Conservation (phyloP, 805 yeast genomes). For the Gaillardinia entomophila region DNA sequence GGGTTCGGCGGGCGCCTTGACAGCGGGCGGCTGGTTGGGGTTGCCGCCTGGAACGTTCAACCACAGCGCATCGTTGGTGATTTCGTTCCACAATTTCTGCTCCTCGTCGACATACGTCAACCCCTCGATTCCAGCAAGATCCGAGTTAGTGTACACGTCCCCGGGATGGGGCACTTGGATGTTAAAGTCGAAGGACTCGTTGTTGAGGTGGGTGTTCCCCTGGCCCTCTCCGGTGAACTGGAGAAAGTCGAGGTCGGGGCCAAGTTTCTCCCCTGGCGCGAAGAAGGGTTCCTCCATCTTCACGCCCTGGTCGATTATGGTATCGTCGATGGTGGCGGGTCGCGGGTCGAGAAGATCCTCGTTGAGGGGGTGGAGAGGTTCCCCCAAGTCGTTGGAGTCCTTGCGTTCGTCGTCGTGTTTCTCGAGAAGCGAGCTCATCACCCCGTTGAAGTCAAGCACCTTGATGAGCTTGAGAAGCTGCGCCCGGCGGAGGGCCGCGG, state of each 20-base stretch:
- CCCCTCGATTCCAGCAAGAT: conserved; percentile 39
- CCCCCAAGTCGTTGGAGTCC: conserved; percentile 2
- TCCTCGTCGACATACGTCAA: conserved; percentile 37
- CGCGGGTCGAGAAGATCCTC: neutral
- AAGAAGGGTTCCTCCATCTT: neutral
- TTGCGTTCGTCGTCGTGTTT: conserved; percentile 50
- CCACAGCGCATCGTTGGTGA: conserved; percentile 76
- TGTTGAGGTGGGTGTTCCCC: conserved; percentile 8
- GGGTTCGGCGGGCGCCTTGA: conserved; percentile 2
- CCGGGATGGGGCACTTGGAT: conserved; percentile 11
- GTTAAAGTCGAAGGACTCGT: conserved; percentile 13
- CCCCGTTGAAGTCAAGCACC: conserved; percentile 63
- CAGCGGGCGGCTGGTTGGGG: conserved; percentile 13
- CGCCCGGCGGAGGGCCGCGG: conserved; percentile 70
- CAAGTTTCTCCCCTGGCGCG: conserved; percentile 9
- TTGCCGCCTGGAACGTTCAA: conserved; percentile 29
- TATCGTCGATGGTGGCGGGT: neutral
- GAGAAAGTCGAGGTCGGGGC: conserved; percentile 17
- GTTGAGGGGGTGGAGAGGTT: neutral
- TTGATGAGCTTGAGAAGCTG: conserved; percentile 62
- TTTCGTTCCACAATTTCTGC: conserved; percentile 67
- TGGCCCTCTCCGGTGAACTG: conserved; percentile 11
- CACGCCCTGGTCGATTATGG: conserved; percentile 1
- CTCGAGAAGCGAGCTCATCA: conserved; percentile 49
- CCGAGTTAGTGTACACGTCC: conserved; percentile 30